These are phyloP conservation scores for Conringia planisiliqua DNA, from an alignment of 345 rosid genomes.

Conservation along the genomic window DNA sequence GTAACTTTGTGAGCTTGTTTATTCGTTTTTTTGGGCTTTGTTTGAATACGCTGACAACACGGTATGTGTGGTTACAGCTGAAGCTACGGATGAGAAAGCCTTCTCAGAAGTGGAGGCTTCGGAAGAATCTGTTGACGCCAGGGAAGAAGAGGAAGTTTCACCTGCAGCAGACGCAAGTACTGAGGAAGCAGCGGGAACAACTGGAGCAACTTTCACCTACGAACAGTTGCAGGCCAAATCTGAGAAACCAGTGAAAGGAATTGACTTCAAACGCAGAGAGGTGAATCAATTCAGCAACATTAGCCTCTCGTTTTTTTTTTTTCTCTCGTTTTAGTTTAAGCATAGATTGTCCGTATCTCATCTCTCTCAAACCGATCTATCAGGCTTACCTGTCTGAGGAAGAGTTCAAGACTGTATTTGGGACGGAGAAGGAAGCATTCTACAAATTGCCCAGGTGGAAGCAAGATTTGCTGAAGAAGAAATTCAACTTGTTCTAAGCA, in stretches of 20 bases:
- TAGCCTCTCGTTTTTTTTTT: background rate
- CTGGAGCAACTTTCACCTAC: slow-evolving; percentile 59
- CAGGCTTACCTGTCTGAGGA: slow-evolving; percentile 87
- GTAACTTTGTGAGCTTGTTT: background rate
- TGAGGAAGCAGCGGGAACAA: slow-evolving; percentile 38
- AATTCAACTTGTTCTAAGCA: slow-evolving; percentile 66
- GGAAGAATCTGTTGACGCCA: slow-evolving; percentile 44
- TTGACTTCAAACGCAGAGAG: slow-evolving; percentile 95
- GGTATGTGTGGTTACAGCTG: slow-evolving; percentile 33
- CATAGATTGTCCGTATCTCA: background rate
- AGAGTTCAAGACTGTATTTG: slow-evolving; percentile 71
- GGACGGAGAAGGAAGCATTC: slow-evolving; percentile 73
- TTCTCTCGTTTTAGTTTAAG: background rate
- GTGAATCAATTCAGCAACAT: slow-evolving; percentile 31
- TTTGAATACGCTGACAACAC: background rate
- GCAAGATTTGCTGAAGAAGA: slow-evolving; percentile 90
- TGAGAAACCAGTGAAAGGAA: slow-evolving; percentile 80
- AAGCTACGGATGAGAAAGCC: slow-evolving; percentile 41
- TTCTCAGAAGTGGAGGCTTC: slow-evolving; percentile 48
- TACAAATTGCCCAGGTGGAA: slow-evolving; percentile 89
- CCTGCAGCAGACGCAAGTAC: slow-evolving; percentile 28
- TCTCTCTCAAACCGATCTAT: background rate
- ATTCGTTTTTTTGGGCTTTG: background rate
- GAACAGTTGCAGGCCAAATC: slow-evolving; percentile 84
- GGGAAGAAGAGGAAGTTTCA: slow-evolving; percentile 49